These are phyloP conservation scores for Phytopythium mirpurense DNA, from an alignment of 352 stramenopile species.

Conservation along the genomic window DNA sequence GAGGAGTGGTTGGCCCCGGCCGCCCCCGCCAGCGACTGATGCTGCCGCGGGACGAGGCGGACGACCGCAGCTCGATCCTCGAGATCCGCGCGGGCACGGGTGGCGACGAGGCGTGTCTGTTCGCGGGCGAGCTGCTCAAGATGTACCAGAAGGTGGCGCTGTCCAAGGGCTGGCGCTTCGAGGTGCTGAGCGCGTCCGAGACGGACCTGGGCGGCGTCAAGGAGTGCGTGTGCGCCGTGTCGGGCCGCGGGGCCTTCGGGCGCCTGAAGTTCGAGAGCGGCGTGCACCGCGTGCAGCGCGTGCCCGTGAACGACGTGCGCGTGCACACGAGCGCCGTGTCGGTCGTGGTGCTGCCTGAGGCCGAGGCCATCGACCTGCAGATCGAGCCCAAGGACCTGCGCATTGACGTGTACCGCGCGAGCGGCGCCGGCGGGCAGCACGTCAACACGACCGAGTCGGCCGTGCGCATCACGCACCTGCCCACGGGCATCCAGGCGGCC, in stretches of 20 bases:
- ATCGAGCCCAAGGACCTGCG: slow-evolving; percentile 95
- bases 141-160: slow-evolving; percentile 92
- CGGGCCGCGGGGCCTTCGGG: slow-evolving; percentile 88
- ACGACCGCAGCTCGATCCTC: slow-evolving; percentile 96
- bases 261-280: slow-evolving; percentile 98
- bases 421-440: slow-evolving; percentile 96
- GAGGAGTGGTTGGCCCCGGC: not conserved
- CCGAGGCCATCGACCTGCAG: slow-evolving; percentile 82
- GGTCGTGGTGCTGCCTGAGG: slow-evolving; percentile 95
- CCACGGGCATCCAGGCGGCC: slow-evolving; percentile 89
- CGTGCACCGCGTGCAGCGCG: slow-evolving; percentile 96
- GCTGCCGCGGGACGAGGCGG: slow-evolving; percentile 79
- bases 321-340: slow-evolving; percentile 98
- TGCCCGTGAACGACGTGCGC: slow-evolving; percentile 94
- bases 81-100: slow-evolving; percentile 96
- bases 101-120: slow-evolving; percentile 96
- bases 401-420: slow-evolving; percentile 96
- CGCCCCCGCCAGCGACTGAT: slow-evolving; percentile 54
- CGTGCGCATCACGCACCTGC: slow-evolving; percentile 96
- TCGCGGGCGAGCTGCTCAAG: slow-evolving; percentile 90
- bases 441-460: slow-evolving; percentile 99
- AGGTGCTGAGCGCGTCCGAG: slow-evolving; percentile 84
- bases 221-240: slow-evolving; percentile 71
- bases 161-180: slow-evolving; percentile 87
- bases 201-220: slow-evolving; percentile 85